Evolutionary conservation across 495 filamentous ascomycete genomes (phyloP).

Genomic region (Aspergillus bridgeri): DNA sequence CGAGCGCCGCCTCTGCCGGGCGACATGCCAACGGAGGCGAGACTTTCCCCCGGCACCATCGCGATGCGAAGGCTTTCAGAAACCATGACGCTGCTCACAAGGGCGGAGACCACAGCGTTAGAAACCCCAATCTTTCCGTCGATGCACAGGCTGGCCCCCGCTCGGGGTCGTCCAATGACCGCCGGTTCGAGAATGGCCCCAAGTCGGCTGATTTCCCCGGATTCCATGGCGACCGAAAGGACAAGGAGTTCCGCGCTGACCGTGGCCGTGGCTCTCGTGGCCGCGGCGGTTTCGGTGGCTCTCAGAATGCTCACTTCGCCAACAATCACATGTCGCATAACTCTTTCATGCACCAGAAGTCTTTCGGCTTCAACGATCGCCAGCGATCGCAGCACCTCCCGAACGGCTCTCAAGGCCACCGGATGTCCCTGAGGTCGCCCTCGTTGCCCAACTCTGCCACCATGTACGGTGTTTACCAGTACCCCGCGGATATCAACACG

Average conservation of each 20-base stretch:
- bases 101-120: slow-evolving; percentile 26
- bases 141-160: slow-evolving; percentile 35
- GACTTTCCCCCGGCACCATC: slow-evolving; percentile 26
- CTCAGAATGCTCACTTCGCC: slow-evolving; percentile 45
- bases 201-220: slow-evolving; percentile 39
- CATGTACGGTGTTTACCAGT: slow-evolving; percentile 38
- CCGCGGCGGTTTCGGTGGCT: slow-evolving; percentile 45
- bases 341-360: slow-evolving; percentile 36
- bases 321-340: slow-evolving; percentile 46
- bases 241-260: slow-evolving; percentile 44
- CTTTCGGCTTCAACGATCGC: slow-evolving; percentile 40
- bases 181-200: slow-evolving; percentile 37
- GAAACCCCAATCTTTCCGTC: slow-evolving; percentile 30
- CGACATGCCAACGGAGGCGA: slow-evolving; percentile 29
- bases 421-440: slow-evolving; percentile 47
- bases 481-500: slow-evolving; percentile 38
- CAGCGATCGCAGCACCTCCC: slow-evolving; percentile 37
- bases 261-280: slow-evolving; percentile 55
- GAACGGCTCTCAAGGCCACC: slow-evolving; percentile 37
- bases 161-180: slow-evolving; percentile 26
- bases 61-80: slow-evolving; percentile 28
- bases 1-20: slow-evolving; percentile 6
- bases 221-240: slow-evolving; percentile 29
- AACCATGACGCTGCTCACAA: slow-evolving; percentile 33
- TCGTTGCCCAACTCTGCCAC: slow-evolving; percentile 42